Evolutionary conservation across 2,329 filamentous ascomycete species (phyloP), one percentile per base, ranked within the genome.

Genomic region (Fusarium tjaetaba): DNA sequence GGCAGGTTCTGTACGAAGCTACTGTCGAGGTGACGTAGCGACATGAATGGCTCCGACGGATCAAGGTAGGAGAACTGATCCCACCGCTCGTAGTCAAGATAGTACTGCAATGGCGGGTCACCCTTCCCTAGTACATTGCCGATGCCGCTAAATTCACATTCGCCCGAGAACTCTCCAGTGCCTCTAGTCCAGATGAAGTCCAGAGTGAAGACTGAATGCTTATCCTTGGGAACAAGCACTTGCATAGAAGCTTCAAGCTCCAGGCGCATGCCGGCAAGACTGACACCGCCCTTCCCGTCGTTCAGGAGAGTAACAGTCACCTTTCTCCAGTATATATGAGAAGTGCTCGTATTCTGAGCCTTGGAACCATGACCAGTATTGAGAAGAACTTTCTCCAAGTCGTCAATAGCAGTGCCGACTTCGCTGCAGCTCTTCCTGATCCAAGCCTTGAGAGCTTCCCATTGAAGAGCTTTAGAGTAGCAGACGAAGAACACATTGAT

Each of bases 221-320:
- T 56, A 0, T 56, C 53, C 11, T 43, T 32, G 0, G 53, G 53
- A 0, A 56, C 53, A 43, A 56, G 53, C 0, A 56, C 53, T 43
- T 56, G 38, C 53, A 56, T 56, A 0, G 53, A 56, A 32, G 53
- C 53, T 11, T 56, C 53, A 4, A 56, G 53, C 5, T 56, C 10
- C 16, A 56, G 0, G 2, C 53, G 38, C 53, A 56, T 56, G 0
- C 53, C 53, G 0, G 38, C 38, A 1, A 56, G 38, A 32, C 0
- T 43, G 9, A 1, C 0, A 20, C 53, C 38, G 0, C 38, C 38
- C 0, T 1, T 2, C 26, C 0, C 4, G 2, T 56, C 0, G 22
- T 28, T 43, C 16, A 0, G 11, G 20, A 56, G 53, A 3, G 53
- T 43, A 11, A 56, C 1, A 0, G 53, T 56, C 4, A 7, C 53